Base-by-base conservation (phyloP, 2,329 filamentous ascomycete species). In the Pseudogymnoascus pannorum region DNA sequence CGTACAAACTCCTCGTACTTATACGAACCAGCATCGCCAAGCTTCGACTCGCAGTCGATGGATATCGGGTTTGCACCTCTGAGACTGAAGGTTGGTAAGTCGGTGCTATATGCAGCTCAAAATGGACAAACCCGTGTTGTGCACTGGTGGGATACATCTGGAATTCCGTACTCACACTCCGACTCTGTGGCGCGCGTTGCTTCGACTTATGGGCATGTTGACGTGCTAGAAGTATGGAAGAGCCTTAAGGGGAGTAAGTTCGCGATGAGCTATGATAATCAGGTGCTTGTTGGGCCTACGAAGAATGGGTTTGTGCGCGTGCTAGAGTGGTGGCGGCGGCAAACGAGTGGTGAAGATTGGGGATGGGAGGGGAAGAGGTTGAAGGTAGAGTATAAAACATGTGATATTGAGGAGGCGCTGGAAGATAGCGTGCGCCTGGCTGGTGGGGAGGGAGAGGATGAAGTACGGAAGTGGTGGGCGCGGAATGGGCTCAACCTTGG, bases 341-440 rank as follows among this genome's bases (percentile, higher is more conserved):
- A 87, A 68, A 82, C 83, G 6, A 76, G 81, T 60, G 79, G 82
- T 57, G 77, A 81, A 77, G 40, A 83, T 79, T 81, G 75, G 42
- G 29, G 61, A 0, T 64, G 78, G 40, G 81, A 81, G 14, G 75
- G 79, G 31, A 78, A 76, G 35, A 85, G 86, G 0, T 80, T 92
- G 67, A 82, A 84, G 59, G 92, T 97, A 24, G 91, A 96, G 73
- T 97, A 96, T 75, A 92, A 93, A 73, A 96, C 91, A 1, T 96
- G 92, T 73, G 92, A 96, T 73, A 94, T 97, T 64, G 92, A 97
- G 72, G 93, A 97, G 75, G 92, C 92, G 0, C 80, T 97, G 38
- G 92, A 97, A 72, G 92, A 96, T 72, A 90, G 91, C 20, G 83
- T 93, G 58, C 83, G 83, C 7, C 69, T 65, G 60, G 68, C 69